Base-by-base conservation (phyloP, 805 yeast genomes). In the Ogataea corticis region DNA sequence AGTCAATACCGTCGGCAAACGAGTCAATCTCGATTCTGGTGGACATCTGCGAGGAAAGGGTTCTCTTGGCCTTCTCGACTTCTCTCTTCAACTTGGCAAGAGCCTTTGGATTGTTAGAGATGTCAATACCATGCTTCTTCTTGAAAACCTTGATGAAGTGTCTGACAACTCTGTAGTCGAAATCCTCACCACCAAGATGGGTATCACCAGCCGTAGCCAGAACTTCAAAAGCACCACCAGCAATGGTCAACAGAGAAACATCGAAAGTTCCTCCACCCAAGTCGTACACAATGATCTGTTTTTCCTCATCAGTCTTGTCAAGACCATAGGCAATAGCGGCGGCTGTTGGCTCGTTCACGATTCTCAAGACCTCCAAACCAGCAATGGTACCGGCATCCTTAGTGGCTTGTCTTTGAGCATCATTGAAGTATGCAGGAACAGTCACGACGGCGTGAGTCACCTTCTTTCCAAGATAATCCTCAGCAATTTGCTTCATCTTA, bases 181-280 rank as follows among this genome's bases (percentile, higher is more conserved):
- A 84, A 67, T 86, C 95, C 65, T 86, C 92, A 49, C 95, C 95
- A 54, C 95, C 95, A 51, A 86, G 71, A 66, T 85, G 91, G 13
- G 92, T 85, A 62, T 86, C 85, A 54, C 95, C 95, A 59, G 85
- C 85, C 29, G 95, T 86, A 33, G 92, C 84, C 51, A 86, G 71
- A 14, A 86, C 94, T 65, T 86, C 92, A 60, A 86, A 85, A 6
- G 86, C 88, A 48, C 90, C 88, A 53, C 81, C 86, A 56, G 84
- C 92, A 48, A 86, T 85, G 50, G 86, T 88, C 51, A 86, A 70
- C 44, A 86, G 74, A 13, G 92, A 85, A 33, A 86, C 85, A 68
- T 86, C 95, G 63, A 86, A 90, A 56, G 97, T 90, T 78, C 97
- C 97, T 72, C 97, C 97, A 79, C 97, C 97, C 61, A 90, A 79